A percentile compares a stretch with the other conserved stretches of the same genome.
These are phyloP conservation scores for Cystoisospora suis DNA, from an alignment of 169 alveolate genomes.

Conservation along the genomic window DNA sequence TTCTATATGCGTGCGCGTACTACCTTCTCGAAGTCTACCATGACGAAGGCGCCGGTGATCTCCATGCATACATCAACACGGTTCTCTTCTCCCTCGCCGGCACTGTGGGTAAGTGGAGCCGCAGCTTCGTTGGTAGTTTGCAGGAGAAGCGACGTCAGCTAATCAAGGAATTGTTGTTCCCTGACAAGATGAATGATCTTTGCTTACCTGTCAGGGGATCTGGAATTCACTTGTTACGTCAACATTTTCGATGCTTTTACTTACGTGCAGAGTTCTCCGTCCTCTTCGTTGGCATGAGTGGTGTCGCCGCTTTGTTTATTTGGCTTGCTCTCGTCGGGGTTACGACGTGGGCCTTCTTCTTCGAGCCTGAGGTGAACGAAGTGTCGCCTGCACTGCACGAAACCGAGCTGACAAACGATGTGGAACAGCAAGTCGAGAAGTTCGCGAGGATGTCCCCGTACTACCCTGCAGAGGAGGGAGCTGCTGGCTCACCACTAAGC, in stretches of 20 bases:
- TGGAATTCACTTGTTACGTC: too few species aligned
- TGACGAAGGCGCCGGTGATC: constrained; percentile 93
- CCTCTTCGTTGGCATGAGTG: constrained; percentile 75
- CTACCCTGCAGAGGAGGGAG: constrained; percentile 44
- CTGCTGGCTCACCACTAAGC: not conserved
- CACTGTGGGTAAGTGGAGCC: constrained; percentile 75
- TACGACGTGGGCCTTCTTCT: constrained; percentile 87
- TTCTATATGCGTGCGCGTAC: constrained; percentile 87
- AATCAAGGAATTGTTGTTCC: not conserved
- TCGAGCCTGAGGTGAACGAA: constrained; percentile 90
- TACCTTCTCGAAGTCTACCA: constrained; percentile 90
- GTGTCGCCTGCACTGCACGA: constrained; percentile 92
- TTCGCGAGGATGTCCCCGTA: constrained; percentile 81
- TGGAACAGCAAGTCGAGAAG: constrained; percentile 91
- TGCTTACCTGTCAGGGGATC: constrained; percentile 37
- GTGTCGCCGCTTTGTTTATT: constrained; percentile 73
- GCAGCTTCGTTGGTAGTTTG: not conserved
- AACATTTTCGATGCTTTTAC: too few species aligned
- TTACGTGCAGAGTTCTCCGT: constrained; percentile 75
- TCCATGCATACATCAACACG: constrained; percentile 91
- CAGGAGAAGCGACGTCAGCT: too few species aligned
- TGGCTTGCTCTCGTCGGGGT: constrained; percentile 87
- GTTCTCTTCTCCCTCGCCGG: constrained; percentile 84
- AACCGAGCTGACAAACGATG: constrained; percentile 92
- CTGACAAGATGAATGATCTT: not conserved